A percentile compares a stretch with the other conserved stretches of the same genome.
Evolutionary conservation across 371 early-diverging fungal species (phyloP).

Genomic region (Apophysomyces variabilis): DNA sequence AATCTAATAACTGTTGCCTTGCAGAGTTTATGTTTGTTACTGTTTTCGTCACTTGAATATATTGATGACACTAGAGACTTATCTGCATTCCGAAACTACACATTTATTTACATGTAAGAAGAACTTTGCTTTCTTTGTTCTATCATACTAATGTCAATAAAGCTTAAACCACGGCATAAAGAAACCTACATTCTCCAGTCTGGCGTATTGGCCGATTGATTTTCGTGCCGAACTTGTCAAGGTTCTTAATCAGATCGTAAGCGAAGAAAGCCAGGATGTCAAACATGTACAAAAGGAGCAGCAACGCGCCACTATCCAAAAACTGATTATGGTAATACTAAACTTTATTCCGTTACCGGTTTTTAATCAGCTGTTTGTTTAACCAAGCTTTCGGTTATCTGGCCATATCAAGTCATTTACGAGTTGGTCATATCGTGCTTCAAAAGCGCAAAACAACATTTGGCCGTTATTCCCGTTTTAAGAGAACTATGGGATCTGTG

Average conservation of each 20-base stretch:
- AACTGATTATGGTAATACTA: slow-evolving; percentile 10
- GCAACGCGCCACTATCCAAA: slow-evolving; percentile 3
- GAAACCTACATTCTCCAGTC: not conserved
- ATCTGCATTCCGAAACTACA: slow-evolving; percentile 11
- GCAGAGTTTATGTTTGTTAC: not conserved
- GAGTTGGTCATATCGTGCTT: slow-evolving; percentile 21
- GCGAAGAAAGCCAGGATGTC: not conserved
- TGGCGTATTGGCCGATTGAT: slow-evolving; percentile 7
- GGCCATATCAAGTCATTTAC: slow-evolving; percentile 27
- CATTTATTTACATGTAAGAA: slow-evolving; percentile 8
- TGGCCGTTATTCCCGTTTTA: slow-evolving; percentile 29
- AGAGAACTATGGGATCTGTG: slow-evolving; percentile 17
- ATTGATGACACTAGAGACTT: not conserved
- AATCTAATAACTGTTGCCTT: too few relatives aligned
- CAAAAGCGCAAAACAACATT: slow-evolving; percentile 25
- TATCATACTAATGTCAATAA: not conserved
- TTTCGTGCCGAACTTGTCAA: slow-evolving; percentile 12
- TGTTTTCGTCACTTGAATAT: not conserved
- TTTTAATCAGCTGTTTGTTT: not conserved
- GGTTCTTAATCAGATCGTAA: slow-evolving; percentile 10
- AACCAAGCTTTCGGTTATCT: slow-evolving; percentile 28
- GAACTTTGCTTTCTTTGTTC: not conserved
- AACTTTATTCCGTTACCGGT: too few relatives aligned
- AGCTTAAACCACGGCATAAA: not conserved
- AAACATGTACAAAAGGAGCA: not conserved